Evolutionary conservation across 371 early-diverging fungal species (phyloP).

Genomic region (Synchytrium microbalum): DNA sequence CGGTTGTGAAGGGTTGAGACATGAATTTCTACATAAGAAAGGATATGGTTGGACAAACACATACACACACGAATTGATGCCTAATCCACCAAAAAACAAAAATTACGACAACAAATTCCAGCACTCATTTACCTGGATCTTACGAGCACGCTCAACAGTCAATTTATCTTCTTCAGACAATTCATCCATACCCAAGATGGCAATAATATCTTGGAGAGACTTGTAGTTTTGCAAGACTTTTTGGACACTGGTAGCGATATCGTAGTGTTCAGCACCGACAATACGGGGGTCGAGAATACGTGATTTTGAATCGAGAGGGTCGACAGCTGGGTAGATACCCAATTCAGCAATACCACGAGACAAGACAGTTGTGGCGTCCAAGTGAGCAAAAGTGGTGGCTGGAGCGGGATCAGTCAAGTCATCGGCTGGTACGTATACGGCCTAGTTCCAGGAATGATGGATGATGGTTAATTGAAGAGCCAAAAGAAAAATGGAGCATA

Average conservation of each 20-base stretch:
- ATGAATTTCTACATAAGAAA: slow-evolving; percentile 83
- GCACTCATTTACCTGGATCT: slow-evolving; percentile 33
- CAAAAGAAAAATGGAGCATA: slow-evolving; percentile 34
- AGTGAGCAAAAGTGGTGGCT: slow-evolving; percentile 97
- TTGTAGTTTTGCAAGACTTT: slow-evolving; percentile 95
- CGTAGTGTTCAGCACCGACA: slow-evolving; percentile 93
- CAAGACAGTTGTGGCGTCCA: slow-evolving; percentile 98
- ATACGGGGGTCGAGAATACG: slow-evolving; percentile 96
- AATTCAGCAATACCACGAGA: slow-evolving; percentile 96
- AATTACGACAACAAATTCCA: not conserved
- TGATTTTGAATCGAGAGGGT: slow-evolving; percentile 97
- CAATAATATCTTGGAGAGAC: slow-evolving; percentile 97
- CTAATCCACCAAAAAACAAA: too few relatives aligned
- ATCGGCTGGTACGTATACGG: slow-evolving; percentile 98
- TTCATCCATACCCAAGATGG: slow-evolving; percentile 91
- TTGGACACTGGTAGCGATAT: slow-evolving; percentile 89
- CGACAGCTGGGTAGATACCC: slow-evolving; percentile 99
- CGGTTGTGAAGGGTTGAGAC: slow-evolving; percentile 96
- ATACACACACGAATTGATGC: not conserved
- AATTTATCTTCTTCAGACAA: slow-evolving; percentile 97
- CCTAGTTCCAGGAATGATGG: slow-evolving; percentile 35
- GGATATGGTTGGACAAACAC: not conserved
- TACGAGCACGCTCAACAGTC: slow-evolving; percentile 81
- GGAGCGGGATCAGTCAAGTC: slow-evolving; percentile 99
- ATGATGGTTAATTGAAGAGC: not conserved